These are phyloP conservation scores for Kwoniella dendrophila DNA, from an alignment of 768 basidiomycete species.

Conservation along the genomic window DNA sequence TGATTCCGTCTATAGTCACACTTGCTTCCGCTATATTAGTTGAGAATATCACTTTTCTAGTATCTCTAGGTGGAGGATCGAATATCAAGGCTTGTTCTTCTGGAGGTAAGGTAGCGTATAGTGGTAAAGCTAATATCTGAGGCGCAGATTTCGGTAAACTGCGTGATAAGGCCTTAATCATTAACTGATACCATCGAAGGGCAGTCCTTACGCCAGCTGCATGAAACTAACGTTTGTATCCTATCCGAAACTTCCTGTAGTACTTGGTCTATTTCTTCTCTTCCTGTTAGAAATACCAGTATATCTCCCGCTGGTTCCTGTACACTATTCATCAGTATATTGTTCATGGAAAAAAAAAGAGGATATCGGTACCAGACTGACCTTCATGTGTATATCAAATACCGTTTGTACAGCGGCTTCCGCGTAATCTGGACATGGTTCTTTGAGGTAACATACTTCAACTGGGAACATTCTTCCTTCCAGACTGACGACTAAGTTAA, in stretches of 20 bases:
- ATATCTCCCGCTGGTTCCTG: constrained; percentile 86
- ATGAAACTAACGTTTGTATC: constrained; percentile 65
- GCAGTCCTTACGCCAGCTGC: not conserved
- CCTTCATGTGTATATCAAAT: constrained; percentile 90
- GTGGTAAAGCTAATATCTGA: constrained; percentile 68
- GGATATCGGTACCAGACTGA: constrained; percentile 52
- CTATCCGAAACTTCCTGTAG: constrained; percentile 78
- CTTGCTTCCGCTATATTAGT: constrained; percentile 99
- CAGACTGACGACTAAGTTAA: constrained; percentile 67
- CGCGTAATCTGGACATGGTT: constrained; percentile 77
- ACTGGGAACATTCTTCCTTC: constrained; percentile 96
- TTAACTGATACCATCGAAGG: too few relatives aligned
- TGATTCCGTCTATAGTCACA: constrained; percentile 94
- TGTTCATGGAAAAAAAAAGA: not conserved
- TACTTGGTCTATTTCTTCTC: constrained; percentile 93
- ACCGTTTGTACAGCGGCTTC: constrained; percentile 89
- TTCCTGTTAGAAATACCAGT: constrained; percentile 88
- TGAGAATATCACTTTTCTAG: constrained; percentile 83
- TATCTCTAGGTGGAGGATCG: constrained; percentile 70
- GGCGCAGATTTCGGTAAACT: constrained; percentile 61
- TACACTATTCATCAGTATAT: constrained; percentile 8
- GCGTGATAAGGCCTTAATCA: constrained; percentile 29
- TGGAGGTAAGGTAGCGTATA: constrained; percentile 85
- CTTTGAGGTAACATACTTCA: constrained; percentile 77
- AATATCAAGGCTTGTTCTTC: constrained; percentile 88